Conservation (phyloP, 2,329 filamentous ascomycete genomes). For the Emmonsia crescens region DNA sequence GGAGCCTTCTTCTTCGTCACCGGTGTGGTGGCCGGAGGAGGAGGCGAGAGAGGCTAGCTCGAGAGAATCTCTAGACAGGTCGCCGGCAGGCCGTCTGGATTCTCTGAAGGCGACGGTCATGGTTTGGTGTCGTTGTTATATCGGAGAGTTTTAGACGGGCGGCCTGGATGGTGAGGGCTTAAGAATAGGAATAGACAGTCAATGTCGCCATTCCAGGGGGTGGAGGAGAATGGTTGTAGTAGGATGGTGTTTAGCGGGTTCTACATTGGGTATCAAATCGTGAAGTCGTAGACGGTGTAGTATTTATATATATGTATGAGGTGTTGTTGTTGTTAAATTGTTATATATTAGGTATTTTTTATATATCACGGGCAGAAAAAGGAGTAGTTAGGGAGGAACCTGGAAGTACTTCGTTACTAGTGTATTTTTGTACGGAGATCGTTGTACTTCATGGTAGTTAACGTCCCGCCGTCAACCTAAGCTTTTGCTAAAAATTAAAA, state of each 20-base stretch:
- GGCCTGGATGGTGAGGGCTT: not conserved
- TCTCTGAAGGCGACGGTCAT: slow-evolving; percentile 21
- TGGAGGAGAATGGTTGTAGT: not conserved
- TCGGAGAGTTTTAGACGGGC: not conserved
- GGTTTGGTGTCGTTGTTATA: not conserved
- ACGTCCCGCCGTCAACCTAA: no score
- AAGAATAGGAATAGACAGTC: not conserved
- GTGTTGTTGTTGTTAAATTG: not conserved
- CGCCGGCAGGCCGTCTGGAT: slow-evolving; percentile 18
- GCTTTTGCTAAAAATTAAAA: not conserved
- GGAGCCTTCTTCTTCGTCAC: slow-evolving; percentile 39
- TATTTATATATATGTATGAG: not conserved
- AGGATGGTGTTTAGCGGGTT: not conserved
- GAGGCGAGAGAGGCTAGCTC: slow-evolving; percentile 93
- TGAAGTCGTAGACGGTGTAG: not conserved
- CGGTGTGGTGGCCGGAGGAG: slow-evolving; percentile 53
- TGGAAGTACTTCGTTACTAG: not conserved
- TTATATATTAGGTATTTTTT: not conserved
- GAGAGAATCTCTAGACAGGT: slow-evolving; percentile 66
- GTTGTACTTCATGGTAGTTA: not conserved
- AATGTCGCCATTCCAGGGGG: not conserved
- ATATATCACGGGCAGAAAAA: not conserved
- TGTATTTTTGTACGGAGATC: not conserved
- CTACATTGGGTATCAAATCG: not conserved
- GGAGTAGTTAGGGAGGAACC: not conserved